A percentile compares a stretch with the other conserved stretches of the same genome.
These are phyloP conservation scores for Hypocreales sp. DNA, from an alignment of 2,329 filamentous ascomycete species.

Conservation along the genomic window DNA sequence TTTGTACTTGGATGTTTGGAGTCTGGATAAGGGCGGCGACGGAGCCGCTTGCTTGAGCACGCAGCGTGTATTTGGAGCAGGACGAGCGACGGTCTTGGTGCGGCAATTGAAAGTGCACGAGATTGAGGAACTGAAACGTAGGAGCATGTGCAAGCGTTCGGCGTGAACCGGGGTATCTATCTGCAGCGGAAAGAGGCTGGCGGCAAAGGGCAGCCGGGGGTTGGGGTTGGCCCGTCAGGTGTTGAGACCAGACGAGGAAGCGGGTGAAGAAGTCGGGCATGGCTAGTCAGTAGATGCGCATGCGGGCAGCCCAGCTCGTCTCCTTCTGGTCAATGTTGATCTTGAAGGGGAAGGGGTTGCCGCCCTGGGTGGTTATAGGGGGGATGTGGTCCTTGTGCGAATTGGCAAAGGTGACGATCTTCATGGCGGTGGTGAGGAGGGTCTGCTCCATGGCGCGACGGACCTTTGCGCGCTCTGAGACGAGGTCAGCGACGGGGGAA, in stretches of 20 bases:
- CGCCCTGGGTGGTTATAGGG: constrained; percentile 84
- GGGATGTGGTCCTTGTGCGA: constrained; percentile 90
- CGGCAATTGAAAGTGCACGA: no score
- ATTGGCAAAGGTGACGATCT: constrained; percentile 79
- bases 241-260: no score
- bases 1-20: constrained; percentile 9
- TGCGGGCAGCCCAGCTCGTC: constrained; percentile 60
- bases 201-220: no score
- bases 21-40: constrained; percentile 12
- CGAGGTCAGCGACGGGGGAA: not conserved
- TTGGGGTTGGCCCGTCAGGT: no score
- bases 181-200: no score
- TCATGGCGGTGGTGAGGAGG: constrained; percentile 72
- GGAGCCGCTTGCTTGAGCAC: no score
- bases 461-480: constrained; percentile 71
- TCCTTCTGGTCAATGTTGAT: constrained; percentile 77
- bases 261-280: no score
- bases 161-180: no score
- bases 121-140: no score
- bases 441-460: constrained; percentile 83
- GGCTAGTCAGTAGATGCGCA: constrained; percentile 54
- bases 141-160: no score
- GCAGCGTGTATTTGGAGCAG: no score
- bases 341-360: constrained; percentile 90
- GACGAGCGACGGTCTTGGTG: no score